These are phyloP conservation scores for Gossypium rotundifolium DNA, from an alignment of 345 rosid species.

Conservation along the genomic window DNA sequence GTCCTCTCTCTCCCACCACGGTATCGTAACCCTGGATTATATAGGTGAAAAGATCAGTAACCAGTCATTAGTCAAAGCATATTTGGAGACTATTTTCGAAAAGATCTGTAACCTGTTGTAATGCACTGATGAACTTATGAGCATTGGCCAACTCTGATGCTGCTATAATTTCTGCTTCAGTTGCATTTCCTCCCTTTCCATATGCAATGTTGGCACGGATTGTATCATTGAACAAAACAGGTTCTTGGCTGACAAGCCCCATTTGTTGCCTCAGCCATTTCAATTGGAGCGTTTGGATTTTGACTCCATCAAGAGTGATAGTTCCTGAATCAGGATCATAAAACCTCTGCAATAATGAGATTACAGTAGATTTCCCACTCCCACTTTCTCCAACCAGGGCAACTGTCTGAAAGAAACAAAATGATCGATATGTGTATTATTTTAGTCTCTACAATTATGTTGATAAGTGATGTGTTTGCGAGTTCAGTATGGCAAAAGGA, in stretches of 20 bases:
- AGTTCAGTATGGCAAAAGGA: background rate
- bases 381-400: conserved; percentile 93
- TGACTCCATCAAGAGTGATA: conserved; percentile 64
- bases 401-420: conserved; percentile 42
- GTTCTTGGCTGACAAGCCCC: conserved; percentile 82
- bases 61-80: background rate
- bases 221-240: conserved; percentile 62
- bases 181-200: conserved; percentile 64
- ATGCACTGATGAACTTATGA: conserved; percentile 69
- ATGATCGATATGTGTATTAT: background rate
- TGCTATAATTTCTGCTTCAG: conserved; percentile 59
- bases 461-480: background rate
- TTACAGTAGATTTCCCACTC: conserved; percentile 74
- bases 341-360: conserved; percentile 65
- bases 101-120: conserved; percentile 55
- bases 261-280: conserved; percentile 80
- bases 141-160: conserved; percentile 76
- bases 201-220: conserved; percentile 76
- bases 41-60: background rate
- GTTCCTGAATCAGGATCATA: conserved; percentile 74
- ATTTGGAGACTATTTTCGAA: background rate
- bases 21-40: conserved; percentile 51
- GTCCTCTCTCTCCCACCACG: conserved; percentile 48
- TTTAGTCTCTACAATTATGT: background rate
- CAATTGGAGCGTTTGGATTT: conserved; percentile 49